Conservation (phyloP, 2,329 filamentous ascomycete species). For the Nothopassalora personata region DNA sequence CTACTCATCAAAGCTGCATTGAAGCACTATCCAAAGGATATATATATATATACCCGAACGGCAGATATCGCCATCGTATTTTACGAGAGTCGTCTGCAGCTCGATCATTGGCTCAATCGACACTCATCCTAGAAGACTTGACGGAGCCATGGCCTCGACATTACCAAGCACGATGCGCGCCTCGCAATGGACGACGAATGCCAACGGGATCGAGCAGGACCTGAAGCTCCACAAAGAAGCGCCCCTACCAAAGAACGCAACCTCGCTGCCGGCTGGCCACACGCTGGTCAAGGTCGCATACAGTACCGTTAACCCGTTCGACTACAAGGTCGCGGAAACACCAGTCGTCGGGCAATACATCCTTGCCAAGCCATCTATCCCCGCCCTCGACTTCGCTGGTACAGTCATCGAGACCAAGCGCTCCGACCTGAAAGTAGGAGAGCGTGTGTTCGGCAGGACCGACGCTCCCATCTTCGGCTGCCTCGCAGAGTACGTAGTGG, state of each 20-base stretch:
- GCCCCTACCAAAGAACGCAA: constrained; percentile 21
- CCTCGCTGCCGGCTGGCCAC: constrained; percentile 25
- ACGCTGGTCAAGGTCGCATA: constrained; percentile 43
- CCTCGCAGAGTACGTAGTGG: constrained; percentile 35
- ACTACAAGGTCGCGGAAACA: constrained; percentile 46
- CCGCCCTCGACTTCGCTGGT: constrained; percentile 50
- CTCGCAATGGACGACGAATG: constrained; percentile 23
- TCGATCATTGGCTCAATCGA: background rate
- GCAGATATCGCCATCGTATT: no score
- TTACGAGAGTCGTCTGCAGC: background rate
- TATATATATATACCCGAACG: no score
- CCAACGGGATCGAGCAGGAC: constrained; percentile 32
- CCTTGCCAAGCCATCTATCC: constrained; percentile 39
- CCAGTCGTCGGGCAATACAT: constrained; percentile 36
- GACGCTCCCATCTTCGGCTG: constrained; percentile 32
- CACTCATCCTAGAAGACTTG: background rate
- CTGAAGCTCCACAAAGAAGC: constrained; percentile 29
- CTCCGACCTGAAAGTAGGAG: constrained; percentile 31
- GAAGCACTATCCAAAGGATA: no score
- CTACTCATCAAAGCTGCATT: no score
- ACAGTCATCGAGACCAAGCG: constrained; percentile 38
- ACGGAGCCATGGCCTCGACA: background rate
- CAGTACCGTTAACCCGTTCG: constrained; percentile 46
- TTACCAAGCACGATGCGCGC: constrained; percentile 25
- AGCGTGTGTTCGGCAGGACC: constrained; percentile 38